These are phyloP conservation scores for Hebeloma cylindrosporum DNA, from an alignment of 768 basidiomycete species.

Conservation along the genomic window DNA sequence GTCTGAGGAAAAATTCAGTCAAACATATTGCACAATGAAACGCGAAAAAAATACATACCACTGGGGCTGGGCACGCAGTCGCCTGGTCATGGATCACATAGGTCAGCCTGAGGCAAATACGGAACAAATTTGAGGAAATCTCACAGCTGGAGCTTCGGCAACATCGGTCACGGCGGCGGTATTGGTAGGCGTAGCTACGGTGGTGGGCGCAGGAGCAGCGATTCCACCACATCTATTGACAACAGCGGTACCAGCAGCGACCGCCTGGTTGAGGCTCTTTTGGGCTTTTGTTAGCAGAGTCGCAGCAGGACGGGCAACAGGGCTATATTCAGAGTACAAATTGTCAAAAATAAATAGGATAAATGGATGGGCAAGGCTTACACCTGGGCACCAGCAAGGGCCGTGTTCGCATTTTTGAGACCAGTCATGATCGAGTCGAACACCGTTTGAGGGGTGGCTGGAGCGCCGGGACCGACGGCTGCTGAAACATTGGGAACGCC, in stretches of 20 bases:
- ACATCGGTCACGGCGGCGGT: neutral
- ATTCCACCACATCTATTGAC: conserved; percentile 2
- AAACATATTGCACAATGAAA: too few species aligned
- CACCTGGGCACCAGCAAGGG: conserved; percentile 1
- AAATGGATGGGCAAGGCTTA: neutral
- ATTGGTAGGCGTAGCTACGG: neutral
- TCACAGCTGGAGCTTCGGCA: neutral
- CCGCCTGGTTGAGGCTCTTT: neutral
- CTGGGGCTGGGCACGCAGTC: too few species aligned
- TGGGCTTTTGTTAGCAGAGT: neutral
- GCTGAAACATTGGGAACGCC: conserved; percentile 9
- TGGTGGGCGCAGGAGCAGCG: neutral
- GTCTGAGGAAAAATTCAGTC: neutral
- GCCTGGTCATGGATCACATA: too few species aligned
- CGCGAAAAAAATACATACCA: too few species aligned
- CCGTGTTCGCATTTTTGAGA: conserved; percentile 7
- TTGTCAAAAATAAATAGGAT: neutral
- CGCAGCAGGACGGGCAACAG: neutral
- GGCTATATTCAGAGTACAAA: neutral
- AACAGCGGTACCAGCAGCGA: conserved; percentile 1
- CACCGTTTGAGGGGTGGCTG: conserved; percentile 1
- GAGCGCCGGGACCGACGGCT: conserved; percentile 7
- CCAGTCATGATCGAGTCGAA: conserved; percentile 9
- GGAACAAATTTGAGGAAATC: too few species aligned
- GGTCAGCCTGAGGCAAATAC: too few species aligned